Evolutionary conservation across 108 stramenopile species (phyloP).

Genomic region (Chaetoceros muelleri): DNA sequence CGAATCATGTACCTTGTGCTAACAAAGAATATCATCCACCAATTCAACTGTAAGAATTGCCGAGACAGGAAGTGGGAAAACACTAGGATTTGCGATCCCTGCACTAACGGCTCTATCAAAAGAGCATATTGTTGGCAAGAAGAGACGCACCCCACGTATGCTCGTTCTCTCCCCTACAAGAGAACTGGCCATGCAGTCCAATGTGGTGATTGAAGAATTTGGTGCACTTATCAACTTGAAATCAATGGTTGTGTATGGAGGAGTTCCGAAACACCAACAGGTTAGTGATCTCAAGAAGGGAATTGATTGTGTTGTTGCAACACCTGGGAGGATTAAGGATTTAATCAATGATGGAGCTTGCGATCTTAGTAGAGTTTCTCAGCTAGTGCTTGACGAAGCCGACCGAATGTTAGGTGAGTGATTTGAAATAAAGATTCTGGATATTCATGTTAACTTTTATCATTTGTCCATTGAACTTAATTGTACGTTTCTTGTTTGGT

Average conservation of each 20-base stretch:
- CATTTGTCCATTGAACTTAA: conserved; percentile 10
- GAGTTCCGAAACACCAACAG: conserved; percentile 91
- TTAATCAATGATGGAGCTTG: conserved; percentile 80
- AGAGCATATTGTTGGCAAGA: conserved; percentile 8
- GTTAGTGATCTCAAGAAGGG: conserved; percentile 50
- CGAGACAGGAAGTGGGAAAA: conserved; percentile 96
- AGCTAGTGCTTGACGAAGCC: conserved; percentile 95
- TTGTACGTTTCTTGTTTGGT: conserved; percentile 8
- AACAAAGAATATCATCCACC: no score
- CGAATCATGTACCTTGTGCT: no score
- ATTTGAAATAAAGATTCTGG: conserved; percentile 22
- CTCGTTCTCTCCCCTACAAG: conserved; percentile 96
- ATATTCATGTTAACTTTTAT: conserved; percentile 4
- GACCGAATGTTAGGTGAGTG: conserved; percentile 67
- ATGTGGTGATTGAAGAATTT: conserved; percentile 85
- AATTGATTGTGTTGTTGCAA: conserved; percentile 89
- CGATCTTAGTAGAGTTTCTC: conserved; percentile 61
- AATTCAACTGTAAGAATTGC: conserved; percentile 76
- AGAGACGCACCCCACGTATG: conserved; percentile 66
- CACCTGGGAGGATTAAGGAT: conserved; percentile 95
- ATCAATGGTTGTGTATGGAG: conserved; percentile 90
- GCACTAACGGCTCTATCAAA: conserved; percentile 66
- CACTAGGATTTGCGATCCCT: conserved; percentile 92
- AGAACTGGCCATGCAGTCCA: conserved; percentile 96
- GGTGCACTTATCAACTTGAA: conserved; percentile 59